A percentile compares a stretch with the other conserved stretches of the same genome.
phyloP scores from a whole-genome alignment of 495 filamentous ascomycete genomes.

The Pyronema omphalodes region DNA sequence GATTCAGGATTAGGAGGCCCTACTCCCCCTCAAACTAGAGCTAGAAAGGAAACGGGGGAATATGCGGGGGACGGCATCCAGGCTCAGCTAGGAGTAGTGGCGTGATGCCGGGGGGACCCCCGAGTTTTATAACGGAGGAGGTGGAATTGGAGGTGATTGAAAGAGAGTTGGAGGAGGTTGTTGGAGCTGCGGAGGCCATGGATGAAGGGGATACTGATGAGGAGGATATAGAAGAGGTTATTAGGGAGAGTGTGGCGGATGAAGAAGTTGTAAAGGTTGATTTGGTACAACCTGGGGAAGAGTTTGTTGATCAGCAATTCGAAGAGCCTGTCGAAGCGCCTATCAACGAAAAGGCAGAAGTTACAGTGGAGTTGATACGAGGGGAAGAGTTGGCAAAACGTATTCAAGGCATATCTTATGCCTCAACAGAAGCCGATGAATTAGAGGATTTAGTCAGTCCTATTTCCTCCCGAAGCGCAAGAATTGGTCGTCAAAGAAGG shows the following conservation, averaged over 20 bases:
- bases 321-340: constrained; percentile 11
- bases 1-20: constrained; percentile 26
- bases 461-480: too few species aligned
- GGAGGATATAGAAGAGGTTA: too few species aligned
- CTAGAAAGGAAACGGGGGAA: constrained; percentile 3
- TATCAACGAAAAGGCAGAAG: constrained; percentile 9
- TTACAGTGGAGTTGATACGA: constrained; percentile 23
- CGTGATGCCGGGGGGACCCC: neutral
- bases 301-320: neutral
- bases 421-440: too few species aligned
- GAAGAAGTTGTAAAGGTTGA: neutral
- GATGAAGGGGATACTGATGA: neutral
- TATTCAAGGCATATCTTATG: too few species aligned
- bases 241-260: too few species aligned
- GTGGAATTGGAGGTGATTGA: constrained; percentile 4
- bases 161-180: neutral
- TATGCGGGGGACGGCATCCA: neutral
- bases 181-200: neutral
- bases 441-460: too few species aligned
- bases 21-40: constrained; percentile 8
- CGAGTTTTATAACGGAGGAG: neutral
- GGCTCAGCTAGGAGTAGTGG: neutral
- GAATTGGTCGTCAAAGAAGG: too few species aligned
- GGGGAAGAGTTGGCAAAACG: neutral
- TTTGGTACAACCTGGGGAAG: too few species aligned